Evolutionary conservation across 139 green algal genomes (phyloP).

Genomic region (Chlorella sp.): DNA sequence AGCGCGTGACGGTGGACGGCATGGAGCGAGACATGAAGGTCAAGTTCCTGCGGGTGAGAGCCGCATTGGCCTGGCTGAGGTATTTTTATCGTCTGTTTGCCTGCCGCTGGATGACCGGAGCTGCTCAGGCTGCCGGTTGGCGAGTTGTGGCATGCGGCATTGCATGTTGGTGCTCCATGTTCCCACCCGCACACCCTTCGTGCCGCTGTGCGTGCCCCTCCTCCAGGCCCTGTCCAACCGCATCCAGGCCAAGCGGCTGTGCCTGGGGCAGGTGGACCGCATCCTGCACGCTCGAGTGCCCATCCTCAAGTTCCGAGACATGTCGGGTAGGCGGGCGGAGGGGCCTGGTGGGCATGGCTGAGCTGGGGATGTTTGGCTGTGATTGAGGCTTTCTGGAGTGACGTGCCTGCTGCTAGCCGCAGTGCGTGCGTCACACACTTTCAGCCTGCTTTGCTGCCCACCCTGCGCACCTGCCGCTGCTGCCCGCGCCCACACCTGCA

Average conservation of each 20-base stretch:
- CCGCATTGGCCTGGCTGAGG: not conserved
- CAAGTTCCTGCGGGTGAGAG: conserved; percentile 32
- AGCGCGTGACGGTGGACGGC: conserved; percentile 8
- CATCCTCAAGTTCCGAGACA: conserved; percentile 73
- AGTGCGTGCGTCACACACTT: not conserved
- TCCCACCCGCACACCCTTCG: not conserved
- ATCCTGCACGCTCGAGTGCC: conserved; percentile 67
- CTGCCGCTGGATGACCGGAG: too few relatives aligned
- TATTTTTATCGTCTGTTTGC: too few relatives aligned
- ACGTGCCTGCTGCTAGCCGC: not conserved
- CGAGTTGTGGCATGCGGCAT: too few relatives aligned
- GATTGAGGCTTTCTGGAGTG: not conserved
- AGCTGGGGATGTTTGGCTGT: not conserved
- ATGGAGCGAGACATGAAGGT: conserved; percentile 33
- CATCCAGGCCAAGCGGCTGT: conserved; percentile 5
- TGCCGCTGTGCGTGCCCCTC: too few relatives aligned
- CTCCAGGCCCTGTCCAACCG: conserved; percentile 19
- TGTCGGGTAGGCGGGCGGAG: not conserved
- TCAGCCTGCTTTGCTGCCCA: not conserved
- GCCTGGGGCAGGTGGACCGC: conserved; percentile 24
- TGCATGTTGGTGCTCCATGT: too few relatives aligned
- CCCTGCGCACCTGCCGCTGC: too few relatives aligned
- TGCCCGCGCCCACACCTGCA: too few relatives aligned
- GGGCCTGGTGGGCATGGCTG: not conserved
- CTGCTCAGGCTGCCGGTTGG: not conserved